Evolutionary conservation across 2,329 filamentous ascomycete genomes (phyloP), one percentile per base, ranked within the genome.

Genomic region (Emericellopsis atlantica): DNA sequence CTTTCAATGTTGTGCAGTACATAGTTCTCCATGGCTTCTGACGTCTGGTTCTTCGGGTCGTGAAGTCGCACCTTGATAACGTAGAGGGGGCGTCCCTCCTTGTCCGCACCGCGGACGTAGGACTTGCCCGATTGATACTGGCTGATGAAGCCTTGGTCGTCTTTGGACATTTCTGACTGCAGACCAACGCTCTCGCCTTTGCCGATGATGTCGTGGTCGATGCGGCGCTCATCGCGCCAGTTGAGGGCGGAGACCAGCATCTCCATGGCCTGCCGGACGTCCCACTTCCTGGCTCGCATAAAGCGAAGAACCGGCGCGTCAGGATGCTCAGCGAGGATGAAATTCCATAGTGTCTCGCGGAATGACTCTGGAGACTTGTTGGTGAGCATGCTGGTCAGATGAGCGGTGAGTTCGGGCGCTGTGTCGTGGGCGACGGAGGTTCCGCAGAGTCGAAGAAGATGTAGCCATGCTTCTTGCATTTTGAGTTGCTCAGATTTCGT

Each of bases 1-100:
- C 49, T 61, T 51, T 65, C 62, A 29, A 65, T 63, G 12, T 56
- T 55, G 41, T 65, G 59, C 29, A 64, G 45, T n/a, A 60, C 54
- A 39, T 58, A 66, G 11, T 51, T 51, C 39, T 64, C 60, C 46
- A 65, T 48, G 1, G 55, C 50, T 34, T 59, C 54, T 2, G 53
- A 47, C 0, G 54, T 55, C 42, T 64, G 57, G 15, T 51, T 46
- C 5, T 48, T 49, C 1, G 59, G 52, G 24, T 56, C 49, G 42
- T 62, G 59, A 21, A 51, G 49, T 26, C 55, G 50, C 9, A 55
- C 60, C 39, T 54, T 52, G 36, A 65, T 54, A 33, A 63, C 51
- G 45, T 54, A 60, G 12, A 66, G 48, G 1, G 62, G 61, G 3
- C 59, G 58, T 32, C 49, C 48, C 14, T 54, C 48, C 15, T 51